Base-by-base conservation (phyloP, 2,329 filamentous ascomycete genomes). In the Exophiala oligosperma region DNA sequence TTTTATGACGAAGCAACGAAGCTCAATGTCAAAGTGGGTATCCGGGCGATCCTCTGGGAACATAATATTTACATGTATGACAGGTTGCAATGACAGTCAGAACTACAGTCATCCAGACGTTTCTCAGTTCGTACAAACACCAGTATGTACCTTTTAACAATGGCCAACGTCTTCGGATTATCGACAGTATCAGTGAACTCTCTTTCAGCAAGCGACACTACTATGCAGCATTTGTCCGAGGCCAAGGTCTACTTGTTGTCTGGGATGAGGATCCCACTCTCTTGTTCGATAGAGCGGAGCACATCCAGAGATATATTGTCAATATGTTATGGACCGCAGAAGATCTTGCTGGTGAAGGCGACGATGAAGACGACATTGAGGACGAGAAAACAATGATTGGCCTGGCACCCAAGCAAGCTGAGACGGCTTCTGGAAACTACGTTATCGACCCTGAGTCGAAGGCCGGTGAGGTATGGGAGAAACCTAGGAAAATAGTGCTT, bases 61-160 rank as follows among this genome's bases (percentile, higher is more conserved):
- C 77, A 29, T 69, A 81, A 9, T 65, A 74, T 52, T 67, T 69
- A 21, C 68, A 84, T 61, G 84, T 84, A 60, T 80, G 84, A 52
- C 73, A 76, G 68, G 82, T 84, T 64, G 85, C 85, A 51, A 87
- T 89, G 81, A 89, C 86, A 3, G 78, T 88, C 64, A 86, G 83
- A 67, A 88, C 85, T 2, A 77, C 80, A 58, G 81, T 88, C 40
- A 85, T 88, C 66, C 81, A 82, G 63, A 77, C 85, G 26, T 80
- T 89, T 62, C 73, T 88, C 5, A 73, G 79, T 54, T 72, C 76
- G 49, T 79, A 75, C 52, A 74, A 79, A 29, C 64, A 75, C n/a
- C 74, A 81, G n/a, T 85, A 81, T 62, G 82, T 89, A 8, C 84
- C 85, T 9, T 76, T 80, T 54, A 28, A 28, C 35, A 48, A 59